Evolutionary conservation across 192 early-diverging fungal species (phyloP), one percentile per base, ranked within the genome.

Genomic region (Diversispora eburnea): DNA sequence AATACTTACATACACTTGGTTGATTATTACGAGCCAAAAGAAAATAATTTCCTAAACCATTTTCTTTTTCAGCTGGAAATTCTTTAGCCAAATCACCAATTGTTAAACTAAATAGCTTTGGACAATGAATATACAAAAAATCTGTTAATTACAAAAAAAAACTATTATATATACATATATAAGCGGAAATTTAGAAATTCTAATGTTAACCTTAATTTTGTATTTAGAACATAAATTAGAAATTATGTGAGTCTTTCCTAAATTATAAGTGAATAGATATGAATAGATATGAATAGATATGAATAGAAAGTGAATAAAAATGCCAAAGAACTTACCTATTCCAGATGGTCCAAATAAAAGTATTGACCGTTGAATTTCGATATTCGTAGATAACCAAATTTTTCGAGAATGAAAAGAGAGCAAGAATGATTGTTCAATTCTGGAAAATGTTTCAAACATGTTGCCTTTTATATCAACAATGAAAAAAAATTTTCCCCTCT

Each of bases 61-160:
- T 80, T 33, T 76, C 78, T 7, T 79, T 25, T 10, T 81, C 75
- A 43, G 78, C 80, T 13, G 81, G 76, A 56, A 78, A 81, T 63
- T 81, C 76, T 3, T 73, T 52, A 10, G 80, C 80, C 10, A 84
- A 67, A 66, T 80, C 77, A 25, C 83, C 83, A 41, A 84, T 70
- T 5, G 80, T 80, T 25, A 76, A 39, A 15, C 66, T 77, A 10
- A 67, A 72, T 3, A 78, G 56, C 68, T 77, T 71, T 9, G 57
- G 54, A 25, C 70, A 65, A 4, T 20, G 57, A 67, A 17, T 17
- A n/a, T 12, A 63, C 4, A 3, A n/a, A 17, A 62, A 33, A 0
- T 4, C n/a, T 5, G 25, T 22, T 58, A 25, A 22, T 33, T 33
- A 2, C 25, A 33, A 33, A 33, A 25, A 33, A 33, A 33, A 25